phyloP scores from a whole-genome alignment of 495 filamentous ascomycete species.

The Aspergillus diversus region DNA sequence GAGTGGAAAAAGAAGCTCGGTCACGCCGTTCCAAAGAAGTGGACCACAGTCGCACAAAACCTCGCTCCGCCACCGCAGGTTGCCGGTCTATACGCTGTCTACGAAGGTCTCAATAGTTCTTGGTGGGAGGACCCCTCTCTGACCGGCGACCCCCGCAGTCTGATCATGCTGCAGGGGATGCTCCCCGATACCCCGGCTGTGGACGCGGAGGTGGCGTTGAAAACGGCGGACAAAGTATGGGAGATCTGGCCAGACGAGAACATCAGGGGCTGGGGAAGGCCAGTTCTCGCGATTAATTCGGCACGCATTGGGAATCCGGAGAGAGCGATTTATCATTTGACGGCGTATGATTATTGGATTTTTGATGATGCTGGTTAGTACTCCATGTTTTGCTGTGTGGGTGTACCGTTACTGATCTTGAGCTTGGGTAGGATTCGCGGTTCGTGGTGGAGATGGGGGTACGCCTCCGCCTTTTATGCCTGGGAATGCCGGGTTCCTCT shows the following conservation, averaged over 20 bases:
- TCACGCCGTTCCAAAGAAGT: conserved; percentile 10
- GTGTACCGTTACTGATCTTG: not conserved
- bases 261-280: conserved; percentile 21
- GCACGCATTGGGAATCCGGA: conserved; percentile 21
- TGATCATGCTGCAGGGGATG: conserved; percentile 26
- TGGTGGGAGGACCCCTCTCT: conserved; percentile 21
- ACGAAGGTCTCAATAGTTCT: conserved; percentile 19
- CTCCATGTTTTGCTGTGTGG: not conserved
- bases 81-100: conserved; percentile 19
- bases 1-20: conserved; percentile 16
- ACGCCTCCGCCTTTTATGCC: conserved; percentile 27
- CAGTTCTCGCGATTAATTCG: conserved; percentile 23
- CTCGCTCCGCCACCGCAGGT: conserved; percentile 21
- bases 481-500: conserved; percentile 23
- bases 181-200: conserved; percentile 22
- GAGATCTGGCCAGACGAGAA: conserved; percentile 21
- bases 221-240: conserved; percentile 20
- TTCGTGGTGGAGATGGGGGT: conserved; percentile 21
- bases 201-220: conserved; percentile 10
- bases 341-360: conserved; percentile 22
- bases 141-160: conserved; percentile 21
- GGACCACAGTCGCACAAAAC: conserved; percentile 13
- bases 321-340: conserved; percentile 20
- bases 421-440: conserved; percentile 16
- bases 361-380: conserved; percentile 27